phyloP scores from a whole-genome alignment of 495 filamentous ascomycete species.

The Arthonia radiata region DNA sequence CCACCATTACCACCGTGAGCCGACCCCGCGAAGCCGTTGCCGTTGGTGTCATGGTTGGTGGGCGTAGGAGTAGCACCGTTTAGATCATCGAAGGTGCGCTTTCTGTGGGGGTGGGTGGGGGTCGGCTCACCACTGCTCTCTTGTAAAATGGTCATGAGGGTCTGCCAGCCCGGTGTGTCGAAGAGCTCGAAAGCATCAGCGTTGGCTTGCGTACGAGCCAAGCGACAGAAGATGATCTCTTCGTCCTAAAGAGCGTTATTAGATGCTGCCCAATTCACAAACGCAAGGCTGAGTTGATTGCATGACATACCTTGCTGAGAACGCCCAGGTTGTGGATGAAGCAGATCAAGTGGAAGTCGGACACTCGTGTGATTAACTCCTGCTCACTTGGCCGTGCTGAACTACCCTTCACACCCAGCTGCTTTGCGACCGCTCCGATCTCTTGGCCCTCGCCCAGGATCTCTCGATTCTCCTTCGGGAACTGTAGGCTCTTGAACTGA shows the following conservation, averaged over 20 bases:
- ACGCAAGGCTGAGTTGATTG: slow-evolving; percentile 7
- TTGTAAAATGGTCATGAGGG: too few relatives aligned
- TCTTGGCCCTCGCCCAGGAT: slow-evolving; percentile 65
- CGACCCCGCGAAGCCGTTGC: slow-evolving; percentile 14
- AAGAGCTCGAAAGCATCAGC: slow-evolving; percentile 57
- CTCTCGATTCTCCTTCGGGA: slow-evolving; percentile 80
- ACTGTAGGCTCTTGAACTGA: slow-evolving; percentile 39
- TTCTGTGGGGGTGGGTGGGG: slow-evolving; percentile 70
- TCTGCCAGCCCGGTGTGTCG: too few relatives aligned
- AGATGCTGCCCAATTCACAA: slow-evolving; percentile 6
- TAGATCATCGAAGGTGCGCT: slow-evolving; percentile 29
- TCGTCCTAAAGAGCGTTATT: slow-evolving; percentile 42
- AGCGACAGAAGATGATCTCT: slow-evolving; percentile 61
- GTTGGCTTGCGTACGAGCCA: slow-evolving; percentile 53
- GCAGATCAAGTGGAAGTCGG: slow-evolving; percentile 80
- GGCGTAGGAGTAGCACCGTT: slow-evolving; percentile 7
- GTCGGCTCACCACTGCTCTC: slow-evolving; percentile 60
- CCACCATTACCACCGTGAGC: too few relatives aligned
- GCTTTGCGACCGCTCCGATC: slow-evolving; percentile 30
- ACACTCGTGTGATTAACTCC: slow-evolving; percentile 42
- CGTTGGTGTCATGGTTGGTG: slow-evolving; percentile 13
- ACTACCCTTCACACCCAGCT: slow-evolving; percentile 31
- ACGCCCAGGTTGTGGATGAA: slow-evolving; percentile 62
- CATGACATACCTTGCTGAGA: slow-evolving; percentile 46
- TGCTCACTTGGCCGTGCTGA: too few relatives aligned